Base-by-base conservation (phyloP, 495 filamentous ascomycete species). In the Aspergillus sclerotioniger region DNA sequence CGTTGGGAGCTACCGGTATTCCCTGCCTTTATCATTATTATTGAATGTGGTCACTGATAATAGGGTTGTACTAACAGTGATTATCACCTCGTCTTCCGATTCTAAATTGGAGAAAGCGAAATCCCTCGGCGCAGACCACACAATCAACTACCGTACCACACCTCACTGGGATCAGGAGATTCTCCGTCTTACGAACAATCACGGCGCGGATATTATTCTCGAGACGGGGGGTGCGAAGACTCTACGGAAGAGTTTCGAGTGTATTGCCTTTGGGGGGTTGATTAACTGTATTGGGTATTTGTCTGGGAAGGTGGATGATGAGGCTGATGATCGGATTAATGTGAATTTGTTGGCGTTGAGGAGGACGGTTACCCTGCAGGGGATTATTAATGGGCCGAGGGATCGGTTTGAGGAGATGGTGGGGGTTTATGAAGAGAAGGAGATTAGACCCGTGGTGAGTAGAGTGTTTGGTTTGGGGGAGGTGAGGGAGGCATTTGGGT, bases 81-180 rank as follows among this genome's bases (percentile, higher is more conserved):
- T 95, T 54, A 84, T 90, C 7, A 94, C 89, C 1, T 93, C 90
- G 2, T 91, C 87, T 1, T 84, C 83, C 2, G 80, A 82, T 17
- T 74, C 72, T 2, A 94, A 94, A 72, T 80, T 76, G 33, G 78
- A 86, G 20, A 70, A 72, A 17, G 76, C 91, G 31, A 89, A 85
- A 69, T 68, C 84, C 12, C 73, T 82, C 10, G 80, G 81, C 17
- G 82, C 82, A 17, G 79, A 82, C 51, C 71, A 72, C 44, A 74
- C 77, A 25, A 80, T 91, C 65, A 91, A 91, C 76, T 92, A 91
- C 74, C 80, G 80, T 46, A 84, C 84, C 43, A 80, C 80, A 21
- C 59, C 76, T 3, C 80, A 87, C 65, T 91, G 88, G 88, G 87
- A 87, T 58, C 80, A 83, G 62, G 82, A 81, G 6, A 90, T 89